Evolutionary conservation across 2,329 filamentous ascomycete genomes (phyloP).

Genomic region (Tolypocladium amazonense): DNA sequence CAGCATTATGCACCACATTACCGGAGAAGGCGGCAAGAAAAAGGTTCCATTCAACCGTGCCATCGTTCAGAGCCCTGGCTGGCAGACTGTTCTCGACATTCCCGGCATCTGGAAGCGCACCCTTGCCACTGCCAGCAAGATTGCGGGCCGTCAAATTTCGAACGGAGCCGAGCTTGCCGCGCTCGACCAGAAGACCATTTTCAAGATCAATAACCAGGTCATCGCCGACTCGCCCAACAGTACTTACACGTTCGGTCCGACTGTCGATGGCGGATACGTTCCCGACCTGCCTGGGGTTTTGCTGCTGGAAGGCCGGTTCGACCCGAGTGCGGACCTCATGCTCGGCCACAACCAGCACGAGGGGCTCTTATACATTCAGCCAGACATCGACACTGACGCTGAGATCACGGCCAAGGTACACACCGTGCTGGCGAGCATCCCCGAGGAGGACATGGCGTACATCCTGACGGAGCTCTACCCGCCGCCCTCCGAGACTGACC

Average conservation of each 20-base stretch:
- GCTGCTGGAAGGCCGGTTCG: conserved; percentile 16
- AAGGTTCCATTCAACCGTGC: conserved; percentile 35
- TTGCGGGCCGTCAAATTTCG: conserved; percentile 1
- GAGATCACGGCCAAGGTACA: conserved; percentile 28
- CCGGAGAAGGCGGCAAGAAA: conserved; percentile 29
- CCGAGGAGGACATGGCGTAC: conserved; percentile 16
- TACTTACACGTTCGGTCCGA: conserved; percentile 20
- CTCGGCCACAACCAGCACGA: conserved; percentile 36
- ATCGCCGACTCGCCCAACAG: conserved; percentile 6
- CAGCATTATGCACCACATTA: conserved; percentile 34
- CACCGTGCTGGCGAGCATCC: conserved; percentile 8
- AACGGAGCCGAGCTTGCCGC: conserved; percentile 3
- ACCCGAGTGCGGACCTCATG: conserved; percentile 10
- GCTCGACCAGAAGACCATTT: conserved; percentile 4
- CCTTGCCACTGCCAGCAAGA: conserved; percentile 4
- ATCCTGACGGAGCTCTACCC: conserved; percentile 20
- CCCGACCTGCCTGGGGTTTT: conserved; percentile 16
- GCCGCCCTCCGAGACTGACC: background rate
- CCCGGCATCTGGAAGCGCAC: conserved; percentile 3
- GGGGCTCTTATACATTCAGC: conserved; percentile 31
- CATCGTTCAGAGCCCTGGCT: conserved; percentile 21
- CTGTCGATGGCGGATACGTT: conserved; percentile 22
- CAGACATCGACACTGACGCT: conserved; percentile 28
- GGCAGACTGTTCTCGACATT: background rate
- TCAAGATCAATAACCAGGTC: conserved; percentile 22